Conservation (phyloP, 2,329 filamentous ascomycete genomes). For the Aureobasidium leucospermi region DNA sequence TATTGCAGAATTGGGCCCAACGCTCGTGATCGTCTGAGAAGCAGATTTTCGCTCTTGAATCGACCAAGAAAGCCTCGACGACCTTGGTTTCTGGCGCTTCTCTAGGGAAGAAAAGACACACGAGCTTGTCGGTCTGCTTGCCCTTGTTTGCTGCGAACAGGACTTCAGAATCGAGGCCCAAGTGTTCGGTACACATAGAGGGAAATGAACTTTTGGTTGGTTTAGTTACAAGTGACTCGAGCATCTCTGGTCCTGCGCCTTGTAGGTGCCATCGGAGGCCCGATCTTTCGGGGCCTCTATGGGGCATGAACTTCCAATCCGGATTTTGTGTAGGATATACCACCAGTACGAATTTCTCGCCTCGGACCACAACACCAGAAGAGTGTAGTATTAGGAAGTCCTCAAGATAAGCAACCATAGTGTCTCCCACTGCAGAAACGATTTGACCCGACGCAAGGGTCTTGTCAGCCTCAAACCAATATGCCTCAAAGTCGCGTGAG, state of each 20-base stretch:
- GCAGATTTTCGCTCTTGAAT: slow-evolving; percentile 20
- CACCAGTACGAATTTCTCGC: slow-evolving; percentile 18
- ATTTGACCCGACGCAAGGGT: not conserved
- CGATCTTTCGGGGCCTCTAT: not conserved
- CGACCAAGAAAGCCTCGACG: slow-evolving; percentile 18
- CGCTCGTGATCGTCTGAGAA: slow-evolving; percentile 19
- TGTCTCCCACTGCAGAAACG: not conserved
- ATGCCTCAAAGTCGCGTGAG: slow-evolving; percentile 10
- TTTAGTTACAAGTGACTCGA: not conserved
- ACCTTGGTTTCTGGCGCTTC: slow-evolving; percentile 19
- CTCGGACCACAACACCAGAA: slow-evolving; percentile 17
- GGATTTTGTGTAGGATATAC: slow-evolving; percentile 22
- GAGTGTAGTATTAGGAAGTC: slow-evolving; percentile 21
- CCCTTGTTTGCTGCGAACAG: slow-evolving; percentile 7
- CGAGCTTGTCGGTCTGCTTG: slow-evolving; percentile 13
- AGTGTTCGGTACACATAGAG: not conserved
- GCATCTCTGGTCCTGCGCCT: not conserved
- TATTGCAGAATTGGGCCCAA: slow-evolving; percentile 22
- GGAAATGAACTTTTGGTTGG: not conserved
- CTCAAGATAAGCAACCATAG: slow-evolving; percentile 11
- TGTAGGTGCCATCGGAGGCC: slow-evolving; percentile 13
- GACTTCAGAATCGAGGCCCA: not conserved
- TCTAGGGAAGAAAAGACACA: slow-evolving; percentile 25
- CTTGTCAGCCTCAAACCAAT: slow-evolving; percentile 6
- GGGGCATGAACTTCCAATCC: slow-evolving; percentile 24